Evolutionary conservation across 2,329 filamentous ascomycete species (phyloP).

Genomic region (Ceratocystiopsis sp.): DNA sequence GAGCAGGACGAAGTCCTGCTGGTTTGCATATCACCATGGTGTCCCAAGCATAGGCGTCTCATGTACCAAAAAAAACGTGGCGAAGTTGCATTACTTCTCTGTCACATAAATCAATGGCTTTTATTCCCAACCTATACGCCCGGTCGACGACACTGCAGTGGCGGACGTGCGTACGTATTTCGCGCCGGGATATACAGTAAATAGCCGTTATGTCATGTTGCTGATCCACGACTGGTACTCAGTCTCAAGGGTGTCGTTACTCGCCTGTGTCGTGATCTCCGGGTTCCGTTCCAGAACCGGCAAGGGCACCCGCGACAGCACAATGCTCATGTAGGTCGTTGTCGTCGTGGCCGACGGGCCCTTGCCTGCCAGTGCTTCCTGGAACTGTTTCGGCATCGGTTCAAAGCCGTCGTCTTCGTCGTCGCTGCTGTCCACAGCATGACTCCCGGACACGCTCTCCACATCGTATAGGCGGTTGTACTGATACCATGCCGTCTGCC

Average conservation of each 20-base stretch:
- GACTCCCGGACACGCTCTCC: conserved; percentile 14
- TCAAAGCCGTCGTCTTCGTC: conserved; percentile 32
- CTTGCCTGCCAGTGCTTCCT: conserved; percentile 26
- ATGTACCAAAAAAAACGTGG: no score
- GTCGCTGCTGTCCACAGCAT: conserved; percentile 6
- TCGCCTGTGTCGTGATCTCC: conserved; percentile 31
- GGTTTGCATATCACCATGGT: no score
- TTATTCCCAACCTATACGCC: no score
- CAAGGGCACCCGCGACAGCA: conserved; percentile 36
- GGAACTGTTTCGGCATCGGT: conserved; percentile 37
- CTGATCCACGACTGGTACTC: conserved; percentile 12
- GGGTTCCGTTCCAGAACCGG: conserved; percentile 34
- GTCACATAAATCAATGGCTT: no score
- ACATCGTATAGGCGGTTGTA: conserved; percentile 40
- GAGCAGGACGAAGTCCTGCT: no score
- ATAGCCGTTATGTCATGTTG: neutral
- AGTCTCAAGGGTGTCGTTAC: conserved; percentile 15
- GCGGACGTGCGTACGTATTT: no score
- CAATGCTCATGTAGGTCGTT: conserved; percentile 40
- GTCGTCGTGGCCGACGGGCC: conserved; percentile 14
- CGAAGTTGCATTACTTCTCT: no score
- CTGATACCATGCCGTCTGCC: conserved; percentile 27
- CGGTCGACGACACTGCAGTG: no score
- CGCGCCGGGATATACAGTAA: no score
- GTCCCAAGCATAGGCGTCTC: no score